phyloP scores from a whole-genome alignment of 257 asterid genomes.

The Cynanchum wilfordii region DNA sequence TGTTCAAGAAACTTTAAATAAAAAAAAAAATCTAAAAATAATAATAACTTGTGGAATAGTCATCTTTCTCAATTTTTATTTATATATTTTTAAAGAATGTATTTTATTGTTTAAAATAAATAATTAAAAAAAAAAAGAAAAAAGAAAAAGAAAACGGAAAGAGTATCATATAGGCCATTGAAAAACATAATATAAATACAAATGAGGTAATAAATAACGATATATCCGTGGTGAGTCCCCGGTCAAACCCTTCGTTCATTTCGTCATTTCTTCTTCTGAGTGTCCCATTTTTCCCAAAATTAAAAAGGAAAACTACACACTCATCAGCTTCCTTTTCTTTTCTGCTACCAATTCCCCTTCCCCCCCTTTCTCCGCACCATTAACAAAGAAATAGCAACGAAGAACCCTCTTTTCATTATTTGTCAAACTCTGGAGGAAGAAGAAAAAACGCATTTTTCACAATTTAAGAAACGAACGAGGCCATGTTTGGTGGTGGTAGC shows the following conservation, averaged over 20 bases:
- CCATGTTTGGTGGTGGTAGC: slow-evolving; percentile 21
- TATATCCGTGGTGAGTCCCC: background rate
- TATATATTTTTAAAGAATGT: too few relatives aligned
- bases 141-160: too few relatives aligned
- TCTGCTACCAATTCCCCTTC: background rate
- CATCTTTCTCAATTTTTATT: too few relatives aligned
- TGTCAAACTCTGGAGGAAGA: background rate
- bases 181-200: too few relatives aligned
- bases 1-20: too few relatives aligned
- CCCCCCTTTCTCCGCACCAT: background rate
- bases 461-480: background rate
- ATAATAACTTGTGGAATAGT: too few relatives aligned
- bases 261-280: background rate
- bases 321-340: background rate
- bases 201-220: too few relatives aligned
- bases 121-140: too few relatives aligned
- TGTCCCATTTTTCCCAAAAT: background rate
- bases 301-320: background rate
- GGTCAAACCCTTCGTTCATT: background rate
- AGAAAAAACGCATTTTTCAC: background rate
- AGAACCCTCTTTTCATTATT: background rate
- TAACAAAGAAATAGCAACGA: too few relatives aligned
- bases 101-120: too few relatives aligned
- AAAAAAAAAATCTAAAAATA: too few relatives aligned
- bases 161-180: too few relatives aligned